Conservation (phyloP, 2,329 filamentous ascomycete genomes). For the Tolypocladium ovalisporum region DNA sequence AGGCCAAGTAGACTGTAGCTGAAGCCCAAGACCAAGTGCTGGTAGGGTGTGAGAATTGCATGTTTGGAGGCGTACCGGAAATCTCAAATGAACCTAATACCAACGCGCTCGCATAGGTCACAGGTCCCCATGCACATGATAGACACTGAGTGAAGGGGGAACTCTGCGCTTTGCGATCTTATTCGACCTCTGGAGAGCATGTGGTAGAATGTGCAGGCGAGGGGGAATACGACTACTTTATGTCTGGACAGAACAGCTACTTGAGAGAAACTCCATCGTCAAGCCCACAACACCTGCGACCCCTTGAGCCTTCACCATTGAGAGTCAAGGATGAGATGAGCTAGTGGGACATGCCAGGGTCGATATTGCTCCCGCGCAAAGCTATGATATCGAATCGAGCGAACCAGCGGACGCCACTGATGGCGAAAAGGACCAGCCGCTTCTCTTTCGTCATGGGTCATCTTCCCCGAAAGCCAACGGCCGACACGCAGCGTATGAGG, state of each 20-base stretch:
- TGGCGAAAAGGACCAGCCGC: background rate
- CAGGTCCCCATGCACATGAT: background rate
- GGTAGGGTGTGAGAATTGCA: background rate
- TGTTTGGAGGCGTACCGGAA: conserved; percentile 1
- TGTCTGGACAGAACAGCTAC: background rate
- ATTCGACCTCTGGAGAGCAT: background rate
- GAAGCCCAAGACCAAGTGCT: conserved; percentile 1
- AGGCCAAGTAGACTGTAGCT: background rate
- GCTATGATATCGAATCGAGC: background rate
- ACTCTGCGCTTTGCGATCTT: background rate
- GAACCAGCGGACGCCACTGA: background rate
- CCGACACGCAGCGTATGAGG: background rate
- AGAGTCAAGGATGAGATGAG: background rate
- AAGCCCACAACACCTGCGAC: background rate
- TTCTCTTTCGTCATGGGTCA: background rate
- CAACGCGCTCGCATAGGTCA: background rate
- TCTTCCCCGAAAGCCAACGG: background rate
- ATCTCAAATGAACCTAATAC: conserved; percentile 1
- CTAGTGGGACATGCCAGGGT: background rate
- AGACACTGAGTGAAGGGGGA: background rate
- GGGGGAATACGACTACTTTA: background rate
- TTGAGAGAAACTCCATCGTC: background rate
- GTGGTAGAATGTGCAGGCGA: background rate
- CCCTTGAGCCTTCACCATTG: background rate
- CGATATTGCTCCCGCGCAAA: background rate